These are phyloP conservation scores for Arachnopeziza araneosa DNA, from an alignment of 2,329 filamentous ascomycete species.

Conservation along the genomic window DNA sequence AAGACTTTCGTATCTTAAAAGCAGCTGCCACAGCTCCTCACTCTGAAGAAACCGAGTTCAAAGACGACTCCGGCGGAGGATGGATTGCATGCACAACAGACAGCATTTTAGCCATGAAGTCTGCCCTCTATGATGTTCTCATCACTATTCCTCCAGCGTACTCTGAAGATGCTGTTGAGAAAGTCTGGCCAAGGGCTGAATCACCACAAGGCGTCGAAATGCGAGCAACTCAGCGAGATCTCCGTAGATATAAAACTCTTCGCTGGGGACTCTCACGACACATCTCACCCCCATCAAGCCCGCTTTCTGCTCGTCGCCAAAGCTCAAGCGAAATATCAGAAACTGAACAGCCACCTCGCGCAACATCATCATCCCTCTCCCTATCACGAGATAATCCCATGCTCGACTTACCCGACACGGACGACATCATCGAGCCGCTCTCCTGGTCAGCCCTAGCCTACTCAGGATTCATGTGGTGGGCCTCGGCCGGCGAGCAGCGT, in stretches of 20 bases:
- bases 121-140: conserved; percentile 81
- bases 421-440: conserved; percentile 54
- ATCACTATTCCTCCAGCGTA: conserved; percentile 70
- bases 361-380: conserved; percentile 20
- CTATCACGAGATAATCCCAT: conserved; percentile 33
- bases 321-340: conserved; percentile 6
- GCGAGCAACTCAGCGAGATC: conserved; percentile 85
- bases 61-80: conserved; percentile 51
- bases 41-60: conserved; percentile 31
- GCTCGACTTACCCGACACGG: conserved; percentile 43
- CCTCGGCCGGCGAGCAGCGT: conserved; percentile 70
- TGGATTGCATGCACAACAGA: conserved; percentile 97
- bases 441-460: conserved; percentile 74
- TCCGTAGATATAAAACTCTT: conserved; percentile 71
- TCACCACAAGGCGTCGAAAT: conserved; percentile 57
- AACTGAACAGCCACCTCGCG: conserved; percentile 13
- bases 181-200: conserved; percentile 72
- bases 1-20: conserved; percentile 48
- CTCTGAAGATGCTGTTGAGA: conserved; percentile 50
- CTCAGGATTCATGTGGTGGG: conserved; percentile 86
- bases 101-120: conserved; percentile 82
- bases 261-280: conserved; percentile 52
- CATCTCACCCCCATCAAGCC: conserved; percentile 13
- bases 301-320: conserved; percentile 7
- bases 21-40: conserved; percentile 29